Evolutionary conservation across 208 protist species (phyloP).

Genomic region (Angomonas deanei): DNA sequence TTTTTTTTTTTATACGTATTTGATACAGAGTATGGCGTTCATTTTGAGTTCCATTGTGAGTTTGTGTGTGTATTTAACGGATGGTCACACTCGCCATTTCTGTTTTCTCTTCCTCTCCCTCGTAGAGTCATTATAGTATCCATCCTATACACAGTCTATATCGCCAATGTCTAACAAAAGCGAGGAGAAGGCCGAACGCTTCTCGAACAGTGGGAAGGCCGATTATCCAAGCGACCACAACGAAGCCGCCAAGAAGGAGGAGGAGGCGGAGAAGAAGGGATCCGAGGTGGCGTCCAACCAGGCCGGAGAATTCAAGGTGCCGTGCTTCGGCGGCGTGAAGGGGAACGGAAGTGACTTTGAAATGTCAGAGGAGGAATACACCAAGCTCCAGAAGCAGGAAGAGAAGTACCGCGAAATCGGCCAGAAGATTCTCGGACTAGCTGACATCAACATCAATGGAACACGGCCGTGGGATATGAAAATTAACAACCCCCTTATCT

Average conservation of each 20-base stretch:
- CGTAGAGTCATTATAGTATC: too few species aligned
- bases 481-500: conserved; percentile 38
- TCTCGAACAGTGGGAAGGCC: too few species aligned
- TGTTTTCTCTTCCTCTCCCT: not conserved
- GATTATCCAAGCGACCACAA: too few species aligned
- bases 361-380: conserved; percentile 16
- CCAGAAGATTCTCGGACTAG: conserved; percentile 35
- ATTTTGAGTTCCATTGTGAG: too few species aligned
- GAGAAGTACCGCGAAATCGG: conserved; percentile 22
- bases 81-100: too few species aligned
- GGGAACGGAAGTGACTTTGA: conserved; percentile 33
- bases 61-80: too few species aligned
- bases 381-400: conserved; percentile 20
- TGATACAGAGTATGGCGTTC: too few species aligned
- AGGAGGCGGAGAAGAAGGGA: not conserved
- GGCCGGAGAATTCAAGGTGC: not conserved
- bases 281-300: not conserved
- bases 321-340: conserved; percentile 6
- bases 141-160: too few species aligned
- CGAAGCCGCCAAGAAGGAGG: not conserved
- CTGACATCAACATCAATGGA: conserved; percentile 33
- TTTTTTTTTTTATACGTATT: not conserved
- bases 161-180: too few species aligned
- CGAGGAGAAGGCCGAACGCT: too few species aligned
- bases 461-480: conserved; percentile 34